These are phyloP conservation scores for Boletus barrowsii DNA, from an alignment of 768 basidiomycete genomes.

Conservation along the genomic window DNA sequence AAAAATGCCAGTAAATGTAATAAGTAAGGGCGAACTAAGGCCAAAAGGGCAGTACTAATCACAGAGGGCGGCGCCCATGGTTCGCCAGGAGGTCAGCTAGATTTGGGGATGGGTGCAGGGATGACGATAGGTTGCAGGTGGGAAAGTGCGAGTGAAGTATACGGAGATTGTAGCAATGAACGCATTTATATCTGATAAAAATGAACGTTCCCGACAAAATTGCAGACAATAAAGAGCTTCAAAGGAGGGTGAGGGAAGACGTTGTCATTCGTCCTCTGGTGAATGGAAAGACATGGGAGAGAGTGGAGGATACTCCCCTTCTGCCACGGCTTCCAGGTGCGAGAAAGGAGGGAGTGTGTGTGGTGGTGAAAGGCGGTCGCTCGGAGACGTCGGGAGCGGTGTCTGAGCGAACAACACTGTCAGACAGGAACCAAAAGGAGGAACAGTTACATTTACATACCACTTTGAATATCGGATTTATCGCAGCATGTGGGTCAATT, in stretches of 20 bases:
- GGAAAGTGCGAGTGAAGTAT: constrained; percentile 21
- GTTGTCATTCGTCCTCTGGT: constrained; percentile 40
- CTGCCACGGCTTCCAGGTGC: constrained; percentile 79
- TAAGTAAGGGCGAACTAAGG: constrained; percentile 25
- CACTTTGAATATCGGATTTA: constrained; percentile 90
- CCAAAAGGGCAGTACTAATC: constrained; percentile 20
- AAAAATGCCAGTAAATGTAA: constrained; percentile 30
- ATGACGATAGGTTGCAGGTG: constrained; percentile 25
- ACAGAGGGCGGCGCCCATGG: constrained; percentile 2
- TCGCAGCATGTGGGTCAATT: constrained; percentile 63
- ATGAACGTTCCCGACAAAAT: constrained; percentile 23
- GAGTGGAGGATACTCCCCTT: constrained; percentile 67
- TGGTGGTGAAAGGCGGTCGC: constrained; percentile 38
- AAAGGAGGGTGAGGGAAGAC: constrained; percentile 17
- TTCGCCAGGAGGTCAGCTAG: constrained; percentile 19
- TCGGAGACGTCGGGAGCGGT: constrained; percentile 46
- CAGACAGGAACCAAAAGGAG: not conserved
- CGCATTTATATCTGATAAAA: constrained; percentile 24
- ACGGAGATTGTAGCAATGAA: constrained; percentile 31
- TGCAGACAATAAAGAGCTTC: constrained; percentile 20
- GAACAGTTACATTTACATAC: constrained; percentile 45
- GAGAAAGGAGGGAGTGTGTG: constrained; percentile 73
- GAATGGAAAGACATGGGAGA: constrained; percentile 72
- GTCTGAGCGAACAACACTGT: constrained; percentile 37
- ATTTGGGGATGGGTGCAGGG: constrained; percentile 9